phyloP scores from a whole-genome alignment of 805 yeast genomes.

The Spathaspora hagerdaliae region DNA sequence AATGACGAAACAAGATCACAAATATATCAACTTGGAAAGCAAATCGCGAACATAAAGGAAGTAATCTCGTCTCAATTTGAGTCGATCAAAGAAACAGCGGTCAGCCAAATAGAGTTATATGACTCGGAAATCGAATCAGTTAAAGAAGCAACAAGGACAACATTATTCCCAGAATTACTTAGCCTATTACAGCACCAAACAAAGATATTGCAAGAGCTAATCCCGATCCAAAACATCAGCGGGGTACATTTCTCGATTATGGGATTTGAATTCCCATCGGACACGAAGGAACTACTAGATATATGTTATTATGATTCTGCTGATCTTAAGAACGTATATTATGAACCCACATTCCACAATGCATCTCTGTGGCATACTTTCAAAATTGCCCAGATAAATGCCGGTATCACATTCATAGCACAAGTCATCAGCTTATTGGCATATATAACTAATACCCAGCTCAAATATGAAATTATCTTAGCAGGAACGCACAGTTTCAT shows the following conservation, averaged over 20 bases:
- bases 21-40: conserved; percentile 18
- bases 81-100: conserved; percentile 11
- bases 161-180: conserved; percentile 20
- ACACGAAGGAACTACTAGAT: conserved; percentile 24
- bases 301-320: conserved; percentile 23
- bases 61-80: conserved; percentile 6
- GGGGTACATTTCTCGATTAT: conserved; percentile 23
- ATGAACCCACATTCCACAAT: conserved; percentile 4
- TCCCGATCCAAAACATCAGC: conserved; percentile 22
- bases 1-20: conserved; percentile 23
- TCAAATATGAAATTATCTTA: conserved; percentile 25
- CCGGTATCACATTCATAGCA: conserved; percentile 27
- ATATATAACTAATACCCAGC: conserved; percentile 17
- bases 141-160: conserved; percentile 15
- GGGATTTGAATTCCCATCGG: conserved; percentile 34
- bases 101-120: conserved; percentile 21
- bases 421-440: conserved; percentile 24
- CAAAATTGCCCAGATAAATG: conserved; percentile 25
- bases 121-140: conserved; percentile 26
- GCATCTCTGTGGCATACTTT: conserved; percentile 7
- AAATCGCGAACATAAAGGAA: conserved; percentile 15
- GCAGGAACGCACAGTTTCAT: conserved; percentile 19
- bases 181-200: conserved; percentile 11
- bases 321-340: conserved; percentile 7
- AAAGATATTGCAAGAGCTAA: conserved; percentile 17